Percentiles rank a stretch among this genome's conserved stretches.
phyloP scores from a whole-genome alignment of 2,329 filamentous ascomycete species.

The Dothideomycetes sp. region DNA sequence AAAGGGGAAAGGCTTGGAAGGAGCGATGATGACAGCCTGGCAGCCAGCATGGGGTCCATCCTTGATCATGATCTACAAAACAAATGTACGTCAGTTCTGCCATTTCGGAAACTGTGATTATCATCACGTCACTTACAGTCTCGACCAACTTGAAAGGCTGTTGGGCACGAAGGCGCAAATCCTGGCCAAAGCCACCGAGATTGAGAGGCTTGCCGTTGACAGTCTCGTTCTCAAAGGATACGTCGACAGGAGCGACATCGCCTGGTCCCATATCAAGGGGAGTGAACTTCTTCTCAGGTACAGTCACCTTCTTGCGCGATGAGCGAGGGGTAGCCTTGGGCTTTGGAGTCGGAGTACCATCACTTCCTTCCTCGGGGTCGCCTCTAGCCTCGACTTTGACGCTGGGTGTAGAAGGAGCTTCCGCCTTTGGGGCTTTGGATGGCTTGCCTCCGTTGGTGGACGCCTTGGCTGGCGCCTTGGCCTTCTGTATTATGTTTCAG shows the following conservation, averaged over 20 bases:
- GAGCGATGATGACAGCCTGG: slow-evolving; percentile 24
- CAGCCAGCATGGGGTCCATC: slow-evolving; percentile 22
- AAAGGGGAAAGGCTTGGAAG: slow-evolving; percentile 22
- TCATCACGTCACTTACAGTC: slow-evolving; percentile 17
- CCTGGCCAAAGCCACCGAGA: slow-evolving; percentile 15
- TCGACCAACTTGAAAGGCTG: slow-evolving; percentile 21
- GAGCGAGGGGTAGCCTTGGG: neutral
- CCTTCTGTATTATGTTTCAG: slow-evolving; percentile 3
- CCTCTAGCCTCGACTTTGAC: neutral
- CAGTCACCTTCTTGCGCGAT: slow-evolving; percentile 12
- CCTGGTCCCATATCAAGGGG: slow-evolving; percentile 10
- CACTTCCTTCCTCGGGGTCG: too few species aligned
- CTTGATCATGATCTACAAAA: slow-evolving; percentile 18
- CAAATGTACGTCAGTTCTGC: neutral
- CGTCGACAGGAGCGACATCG: slow-evolving; percentile 14
- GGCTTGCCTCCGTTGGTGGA: too few species aligned
- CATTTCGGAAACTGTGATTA: too few species aligned
- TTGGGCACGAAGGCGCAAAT: slow-evolving; percentile 19
- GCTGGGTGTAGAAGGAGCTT: neutral
- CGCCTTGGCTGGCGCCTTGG: neutral
- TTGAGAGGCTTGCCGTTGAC: slow-evolving; percentile 12
- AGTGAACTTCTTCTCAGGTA: slow-evolving; percentile 2
- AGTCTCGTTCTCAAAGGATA: slow-evolving; percentile 14
- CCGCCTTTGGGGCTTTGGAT: too few species aligned
- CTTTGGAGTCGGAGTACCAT: too few species aligned